Evolutionary conservation across 2,329 filamentous ascomycete species (phyloP).

Genomic region (Paracamarosporium sp.): DNA sequence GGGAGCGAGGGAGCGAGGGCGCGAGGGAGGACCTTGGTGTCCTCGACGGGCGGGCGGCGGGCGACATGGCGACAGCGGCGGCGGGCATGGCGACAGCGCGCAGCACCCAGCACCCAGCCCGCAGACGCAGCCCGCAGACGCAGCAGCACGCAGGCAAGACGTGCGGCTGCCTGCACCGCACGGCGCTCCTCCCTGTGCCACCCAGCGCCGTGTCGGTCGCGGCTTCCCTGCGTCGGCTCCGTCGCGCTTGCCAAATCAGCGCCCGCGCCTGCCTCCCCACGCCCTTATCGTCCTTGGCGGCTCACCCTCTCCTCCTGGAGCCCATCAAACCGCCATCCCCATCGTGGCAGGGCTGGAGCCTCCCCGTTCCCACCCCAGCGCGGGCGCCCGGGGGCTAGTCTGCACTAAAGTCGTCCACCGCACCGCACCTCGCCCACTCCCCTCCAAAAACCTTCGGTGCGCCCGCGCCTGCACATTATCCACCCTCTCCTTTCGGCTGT

Average conservation of each 20-base stretch:
- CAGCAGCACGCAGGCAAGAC: background rate
- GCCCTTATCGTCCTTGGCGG: slow-evolving; percentile 3
- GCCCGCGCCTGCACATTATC: slow-evolving; percentile 32
- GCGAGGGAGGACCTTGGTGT: background rate
- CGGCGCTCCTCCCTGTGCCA: background rate
- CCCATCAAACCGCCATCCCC: slow-evolving; percentile 5
- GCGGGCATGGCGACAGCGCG: background rate
- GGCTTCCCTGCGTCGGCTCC: slow-evolving; percentile 5
- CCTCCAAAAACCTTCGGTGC: slow-evolving; percentile 20
- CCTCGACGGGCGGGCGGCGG: background rate
- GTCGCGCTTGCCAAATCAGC: slow-evolving; percentile 6
- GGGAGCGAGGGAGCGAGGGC: background rate
- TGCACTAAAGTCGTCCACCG: slow-evolving; percentile 37
- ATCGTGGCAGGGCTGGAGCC: slow-evolving; percentile 9
- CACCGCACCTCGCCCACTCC: slow-evolving; percentile 5
- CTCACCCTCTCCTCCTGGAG: background rate
- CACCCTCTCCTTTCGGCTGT: slow-evolving; percentile 30
- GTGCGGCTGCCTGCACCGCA: background rate
- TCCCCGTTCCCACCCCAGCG: slow-evolving; percentile 32
- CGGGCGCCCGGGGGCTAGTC: slow-evolving; percentile 37
- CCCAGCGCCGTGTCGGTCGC: background rate
- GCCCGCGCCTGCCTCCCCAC: slow-evolving; percentile 2
- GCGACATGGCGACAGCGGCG: background rate
- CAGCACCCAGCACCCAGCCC: background rate
- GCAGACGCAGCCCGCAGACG: too few species aligned